Evolutionary conservation across 139 green algal genomes (phyloP), one percentile per base, ranked within the genome.

Genomic region (Microglena sp.): DNA sequence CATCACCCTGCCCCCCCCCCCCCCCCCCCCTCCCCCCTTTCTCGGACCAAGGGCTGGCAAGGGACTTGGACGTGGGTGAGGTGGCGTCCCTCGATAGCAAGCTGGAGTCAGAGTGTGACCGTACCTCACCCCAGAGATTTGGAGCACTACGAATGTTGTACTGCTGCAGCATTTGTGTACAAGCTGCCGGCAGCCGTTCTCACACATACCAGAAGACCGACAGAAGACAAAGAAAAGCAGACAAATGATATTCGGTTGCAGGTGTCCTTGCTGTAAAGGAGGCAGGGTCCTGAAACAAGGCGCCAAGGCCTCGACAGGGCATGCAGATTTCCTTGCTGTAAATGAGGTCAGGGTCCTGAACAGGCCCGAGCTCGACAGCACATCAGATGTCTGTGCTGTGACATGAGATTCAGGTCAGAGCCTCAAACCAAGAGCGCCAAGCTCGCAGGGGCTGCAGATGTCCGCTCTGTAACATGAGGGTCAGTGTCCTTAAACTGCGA

Each of bases 101-200:
- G 69, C 69, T 88, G 28, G 77, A 83, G 32, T 36, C 28, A 1
- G 68, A 88, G 66, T 45, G 62, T n/a, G 76, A 86, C 63, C 65
- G 21, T 87, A 87, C 70, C 70, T 80, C 5, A 77, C 67, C 5
- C 55, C 67, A 0, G 29, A 67, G 2, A 84, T 66, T 63, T 75
- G 1, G 34, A 69, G 3, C 55, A 73, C 36, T 62, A 77, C 28
- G 74, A 81, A 44, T 22, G 73, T 68, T n/a, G 67, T 84, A 81
- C 26, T 29, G 50, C 18, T 44, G 61, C 6, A 66, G 30, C 3
- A 64, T 30, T 55, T 81, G 61, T 71, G 27, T 84, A 80, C 54
- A 68, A 62, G 35, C 58, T 60, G 6, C 67, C 27, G 68, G 76
- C 2, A 33, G 64, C 21, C 45, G 54, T 8, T 70, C 84, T 36